Conservation (phyloP, 75 land plant species). For the Azolla pinnata region DNA sequence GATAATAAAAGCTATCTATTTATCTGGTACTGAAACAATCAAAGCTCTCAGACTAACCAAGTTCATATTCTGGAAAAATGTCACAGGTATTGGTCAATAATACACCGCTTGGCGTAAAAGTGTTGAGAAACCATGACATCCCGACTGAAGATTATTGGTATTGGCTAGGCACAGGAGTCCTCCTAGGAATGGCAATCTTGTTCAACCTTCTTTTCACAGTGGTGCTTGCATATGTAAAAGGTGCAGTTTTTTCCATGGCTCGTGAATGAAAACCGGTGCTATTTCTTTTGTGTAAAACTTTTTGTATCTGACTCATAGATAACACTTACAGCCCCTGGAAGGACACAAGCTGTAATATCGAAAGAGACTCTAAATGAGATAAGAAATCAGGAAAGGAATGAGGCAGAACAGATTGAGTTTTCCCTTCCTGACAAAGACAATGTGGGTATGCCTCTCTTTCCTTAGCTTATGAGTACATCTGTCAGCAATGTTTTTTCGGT, state of each 20-base stretch:
- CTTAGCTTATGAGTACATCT: too few species aligned
- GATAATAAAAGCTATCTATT: too few species aligned
- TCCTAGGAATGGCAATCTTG: constrained; percentile 48
- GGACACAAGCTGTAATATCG: constrained; percentile 36
- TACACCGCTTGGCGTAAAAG: constrained; percentile 38
- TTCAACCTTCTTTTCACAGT: constrained; percentile 75
- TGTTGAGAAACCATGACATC: constrained; percentile 34
- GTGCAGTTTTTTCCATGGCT: constrained; percentile 33
- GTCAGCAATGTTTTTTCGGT: too few species aligned
- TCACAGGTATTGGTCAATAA: constrained; percentile 34
- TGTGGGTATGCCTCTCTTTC: too few species aligned
- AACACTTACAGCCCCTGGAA: constrained; percentile 54
- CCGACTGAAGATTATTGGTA: constrained; percentile 44
- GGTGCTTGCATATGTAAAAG: constrained; percentile 54
- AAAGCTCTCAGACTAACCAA: too few species aligned
- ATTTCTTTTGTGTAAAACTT: not conserved
- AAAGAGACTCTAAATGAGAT: constrained; percentile 32
- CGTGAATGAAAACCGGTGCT: not conserved
- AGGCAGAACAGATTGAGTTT: too few species aligned
- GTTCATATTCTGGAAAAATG: too few species aligned
- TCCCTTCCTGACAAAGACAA: too few species aligned
- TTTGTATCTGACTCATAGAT: not conserved
- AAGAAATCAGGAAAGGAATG: constrained; percentile 17
- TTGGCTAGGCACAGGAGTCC: constrained; percentile 70
- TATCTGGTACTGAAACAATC: too few species aligned